Evolutionary conservation across 2,329 filamentous ascomycete genomes (phyloP).

Genomic region (Aspergillus brunneoviolaceus): DNA sequence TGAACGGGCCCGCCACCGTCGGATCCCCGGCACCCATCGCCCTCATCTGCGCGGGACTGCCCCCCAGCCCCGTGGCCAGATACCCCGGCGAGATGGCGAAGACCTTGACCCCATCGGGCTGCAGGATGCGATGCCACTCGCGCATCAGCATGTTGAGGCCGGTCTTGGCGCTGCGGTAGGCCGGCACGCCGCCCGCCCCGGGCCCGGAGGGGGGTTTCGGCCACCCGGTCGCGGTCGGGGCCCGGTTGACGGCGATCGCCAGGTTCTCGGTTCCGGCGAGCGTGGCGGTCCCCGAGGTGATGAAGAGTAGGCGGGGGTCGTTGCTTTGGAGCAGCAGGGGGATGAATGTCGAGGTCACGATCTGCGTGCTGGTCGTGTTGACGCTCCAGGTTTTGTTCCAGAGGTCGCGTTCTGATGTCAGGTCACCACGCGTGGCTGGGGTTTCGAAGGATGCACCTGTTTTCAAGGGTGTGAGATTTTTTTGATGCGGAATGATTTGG

Average conservation of each 20-base stretch:
- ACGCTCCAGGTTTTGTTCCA: conserved; percentile 52
- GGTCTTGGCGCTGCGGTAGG: conserved; percentile 46
- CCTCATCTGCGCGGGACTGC: conserved; percentile 26
- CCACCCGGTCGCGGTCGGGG: conserved; percentile 38
- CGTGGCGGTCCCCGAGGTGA: conserved; percentile 47
- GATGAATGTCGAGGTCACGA: conserved; percentile 50
- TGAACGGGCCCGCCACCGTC: conserved; percentile 39
- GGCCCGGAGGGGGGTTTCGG: conserved; percentile 33
- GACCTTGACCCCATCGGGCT: conserved; percentile 53
- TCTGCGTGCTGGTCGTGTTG: conserved; percentile 52
- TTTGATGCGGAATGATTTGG: neutral
- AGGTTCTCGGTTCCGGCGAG: conserved; percentile 26
- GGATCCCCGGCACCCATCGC: conserved; percentile 34
- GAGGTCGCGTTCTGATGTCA: conserved; percentile 38
- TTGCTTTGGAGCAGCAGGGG: conserved; percentile 49
- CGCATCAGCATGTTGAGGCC: conserved; percentile 53
- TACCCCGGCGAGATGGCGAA: conserved; percentile 52
- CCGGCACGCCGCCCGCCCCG: conserved; percentile 12
- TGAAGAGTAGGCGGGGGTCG: conserved; percentile 49
- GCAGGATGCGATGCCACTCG: conserved; percentile 45
- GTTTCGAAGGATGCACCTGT: conserved; percentile 28
- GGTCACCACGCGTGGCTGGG: conserved; percentile 25
- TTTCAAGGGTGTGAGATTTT: no score
- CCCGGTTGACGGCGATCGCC: conserved; percentile 2
- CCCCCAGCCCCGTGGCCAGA: conserved; percentile 50